phyloP scores from a whole-genome alignment of 1,139 yeast genomes.

The Zygoascus meyerae region DNA sequence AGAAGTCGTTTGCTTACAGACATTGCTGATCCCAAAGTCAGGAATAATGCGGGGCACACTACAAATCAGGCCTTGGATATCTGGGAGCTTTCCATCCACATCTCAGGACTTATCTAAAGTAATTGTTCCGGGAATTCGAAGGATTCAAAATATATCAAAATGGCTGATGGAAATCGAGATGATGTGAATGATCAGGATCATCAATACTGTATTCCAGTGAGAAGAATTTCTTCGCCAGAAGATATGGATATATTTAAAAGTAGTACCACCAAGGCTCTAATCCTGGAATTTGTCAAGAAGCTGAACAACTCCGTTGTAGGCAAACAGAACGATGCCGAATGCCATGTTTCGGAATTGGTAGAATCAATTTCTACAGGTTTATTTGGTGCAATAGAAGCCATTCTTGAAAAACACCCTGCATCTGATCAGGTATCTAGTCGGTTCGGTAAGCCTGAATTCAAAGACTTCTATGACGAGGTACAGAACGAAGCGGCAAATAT shows the following conservation, averaged over 20 bases:
- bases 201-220: conserved; percentile 18
- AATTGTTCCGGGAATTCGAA: background rate
- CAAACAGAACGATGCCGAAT: conserved; percentile 31
- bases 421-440: conserved; percentile 64
- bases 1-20: conserved; percentile 37
- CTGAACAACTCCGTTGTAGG: conserved; percentile 70
- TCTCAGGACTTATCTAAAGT: background rate
- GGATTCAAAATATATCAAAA: background rate
- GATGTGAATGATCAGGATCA: background rate
- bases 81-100: background rate
- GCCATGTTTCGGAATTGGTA: conserved; percentile 27
- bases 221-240: conserved; percentile 51
- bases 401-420: conserved; percentile 62
- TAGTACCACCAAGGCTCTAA: conserved; percentile 45
- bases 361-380: conserved; percentile 34
- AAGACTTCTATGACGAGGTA: conserved; percentile 76
- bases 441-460: conserved; percentile 87
- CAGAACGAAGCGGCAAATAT: conserved; percentile 30
- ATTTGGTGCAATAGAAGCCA: conserved; percentile 42
- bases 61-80: background rate
- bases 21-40: conserved; percentile 11
- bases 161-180: no score
- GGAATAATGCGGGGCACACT: conserved; percentile 4
- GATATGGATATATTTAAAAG: conserved; percentile 63
- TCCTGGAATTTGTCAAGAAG: conserved; percentile 50